phyloP scores from a whole-genome alignment of 2,329 filamentous ascomycete species.

The Lecanicillium sp. region DNA sequence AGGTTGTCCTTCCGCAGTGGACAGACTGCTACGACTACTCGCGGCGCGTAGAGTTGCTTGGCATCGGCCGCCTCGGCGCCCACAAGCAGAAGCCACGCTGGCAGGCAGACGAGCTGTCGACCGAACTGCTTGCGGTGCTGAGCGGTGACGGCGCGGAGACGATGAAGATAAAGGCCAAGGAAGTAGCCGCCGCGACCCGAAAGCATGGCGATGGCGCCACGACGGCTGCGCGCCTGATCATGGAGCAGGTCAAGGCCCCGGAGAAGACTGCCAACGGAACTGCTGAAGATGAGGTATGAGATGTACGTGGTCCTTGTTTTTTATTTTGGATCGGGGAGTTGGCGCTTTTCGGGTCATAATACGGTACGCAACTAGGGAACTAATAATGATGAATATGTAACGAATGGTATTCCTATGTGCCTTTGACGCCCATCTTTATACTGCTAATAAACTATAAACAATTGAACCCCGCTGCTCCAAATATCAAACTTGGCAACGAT shows the following conservation, averaged over 20 bases:
- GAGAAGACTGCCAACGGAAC: no score
- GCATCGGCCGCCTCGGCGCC: slow-evolving; percentile 15
- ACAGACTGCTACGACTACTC: slow-evolving; percentile 9
- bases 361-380: no score
- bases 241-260: background rate
- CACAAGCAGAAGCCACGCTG: slow-evolving; percentile 16
- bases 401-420: no score
- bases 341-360: no score
- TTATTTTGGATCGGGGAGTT: no score
- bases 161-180: slow-evolving; percentile 9
- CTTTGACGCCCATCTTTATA: no score
- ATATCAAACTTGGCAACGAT: no score
- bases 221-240: slow-evolving; percentile 20
- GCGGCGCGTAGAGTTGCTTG: slow-evolving; percentile 6
- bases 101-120: slow-evolving; percentile 13
- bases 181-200: slow-evolving; percentile 8
- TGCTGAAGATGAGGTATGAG: no score
- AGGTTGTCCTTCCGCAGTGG: slow-evolving; percentile 6
- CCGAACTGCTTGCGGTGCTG: slow-evolving; percentile 12
- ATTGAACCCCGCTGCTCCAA: no score
- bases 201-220: slow-evolving; percentile 9
- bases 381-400: no score
- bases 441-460: no score
- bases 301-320: no score
- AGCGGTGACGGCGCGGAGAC: slow-evolving; percentile 5